These are phyloP conservation scores for Ustilago loliicola DNA, from an alignment of 1,284 basidiomycete species.

Conservation along the genomic window DNA sequence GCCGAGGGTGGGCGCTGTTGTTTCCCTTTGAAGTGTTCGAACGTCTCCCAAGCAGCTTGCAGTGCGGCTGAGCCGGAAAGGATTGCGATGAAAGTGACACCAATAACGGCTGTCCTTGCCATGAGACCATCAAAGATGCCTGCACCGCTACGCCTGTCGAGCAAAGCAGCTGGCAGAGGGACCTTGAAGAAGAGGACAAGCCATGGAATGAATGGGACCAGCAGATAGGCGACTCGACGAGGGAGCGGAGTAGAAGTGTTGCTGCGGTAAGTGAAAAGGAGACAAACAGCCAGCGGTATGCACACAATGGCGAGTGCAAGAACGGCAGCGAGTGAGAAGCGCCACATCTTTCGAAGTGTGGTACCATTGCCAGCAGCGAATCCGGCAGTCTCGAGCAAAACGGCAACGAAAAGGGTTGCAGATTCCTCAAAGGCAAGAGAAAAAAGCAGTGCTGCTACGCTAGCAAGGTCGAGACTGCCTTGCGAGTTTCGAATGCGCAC, in stretches of 20 bases:
- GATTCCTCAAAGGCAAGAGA: slow-evolving; percentile 64
- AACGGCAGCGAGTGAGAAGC: slow-evolving; percentile 46
- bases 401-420: slow-evolving; percentile 58
- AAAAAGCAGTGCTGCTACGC: slow-evolving; percentile 56
- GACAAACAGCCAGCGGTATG: slow-evolving; percentile 57
- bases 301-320: slow-evolving; percentile 33
- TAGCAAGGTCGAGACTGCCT: slow-evolving; percentile 36
- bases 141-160: slow-evolving; percentile 17
- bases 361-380: slow-evolving; percentile 38
- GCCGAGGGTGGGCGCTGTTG: slow-evolving; percentile 36
- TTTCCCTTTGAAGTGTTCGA: slow-evolving; percentile 62
- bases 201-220: slow-evolving; percentile 60
- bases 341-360: slow-evolving; percentile 32
- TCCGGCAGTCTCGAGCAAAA: slow-evolving; percentile 60
- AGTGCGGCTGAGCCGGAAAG: slow-evolving; percentile 71
- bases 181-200: slow-evolving; percentile 63
- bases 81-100: slow-evolving; percentile 71
- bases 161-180: slow-evolving; percentile 58
- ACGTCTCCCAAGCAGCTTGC: slow-evolving; percentile 72
- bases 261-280: slow-evolving; percentile 58
- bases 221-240: slow-evolving; percentile 39
- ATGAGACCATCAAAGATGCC: slow-evolving; percentile 53
- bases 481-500: slow-evolving; percentile 32
- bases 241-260: slow-evolving; percentile 35
- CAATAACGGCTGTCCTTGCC: slow-evolving; percentile 71